Evolutionary conservation across 257 asterid species (phyloP).

Genomic region (Rehmannia glutinosa): DNA sequence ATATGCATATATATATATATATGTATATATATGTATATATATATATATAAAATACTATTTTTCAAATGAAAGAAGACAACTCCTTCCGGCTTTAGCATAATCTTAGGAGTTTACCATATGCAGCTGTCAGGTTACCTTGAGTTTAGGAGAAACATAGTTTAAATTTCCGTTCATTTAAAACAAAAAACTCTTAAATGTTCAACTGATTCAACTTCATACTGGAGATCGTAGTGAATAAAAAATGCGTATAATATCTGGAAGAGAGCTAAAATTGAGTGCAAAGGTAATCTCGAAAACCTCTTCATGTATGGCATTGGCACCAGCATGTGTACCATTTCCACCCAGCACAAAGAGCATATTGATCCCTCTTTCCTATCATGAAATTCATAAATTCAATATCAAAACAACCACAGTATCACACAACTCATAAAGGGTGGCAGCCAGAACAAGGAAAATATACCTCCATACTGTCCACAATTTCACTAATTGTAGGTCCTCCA

Average conservation of each 20-base stretch:
- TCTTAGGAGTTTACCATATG: background rate
- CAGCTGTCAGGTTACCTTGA: background rate
- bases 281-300: slow-evolving; percentile 52
- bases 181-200: background rate
- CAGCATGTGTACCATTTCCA: slow-evolving; percentile 99
- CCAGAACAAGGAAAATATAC: slow-evolving; percentile 28
- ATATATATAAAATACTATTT: background rate
- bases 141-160: background rate
- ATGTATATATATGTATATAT: background rate
- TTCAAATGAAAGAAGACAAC: background rate
- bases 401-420: slow-evolving; percentile 3
- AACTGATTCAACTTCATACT: background rate
- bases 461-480: slow-evolving; percentile 87
- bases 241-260: background rate
- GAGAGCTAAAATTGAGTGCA: slow-evolving; percentile 1
- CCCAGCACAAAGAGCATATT: slow-evolving; percentile 96
- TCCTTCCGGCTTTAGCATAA: background rate
- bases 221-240: background rate
- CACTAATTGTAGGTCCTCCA: slow-evolving; percentile 81
- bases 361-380: slow-evolving; percentile 81
- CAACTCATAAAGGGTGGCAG: background rate
- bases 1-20: background rate
- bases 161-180: background rate
- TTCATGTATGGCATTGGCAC: slow-evolving; percentile 91
- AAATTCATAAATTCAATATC: slow-evolving; percentile 10